Base-by-base conservation (phyloP, 1,284 basidiomycete genomes). In the Ceratorhiza oryzae-sativae region DNA sequence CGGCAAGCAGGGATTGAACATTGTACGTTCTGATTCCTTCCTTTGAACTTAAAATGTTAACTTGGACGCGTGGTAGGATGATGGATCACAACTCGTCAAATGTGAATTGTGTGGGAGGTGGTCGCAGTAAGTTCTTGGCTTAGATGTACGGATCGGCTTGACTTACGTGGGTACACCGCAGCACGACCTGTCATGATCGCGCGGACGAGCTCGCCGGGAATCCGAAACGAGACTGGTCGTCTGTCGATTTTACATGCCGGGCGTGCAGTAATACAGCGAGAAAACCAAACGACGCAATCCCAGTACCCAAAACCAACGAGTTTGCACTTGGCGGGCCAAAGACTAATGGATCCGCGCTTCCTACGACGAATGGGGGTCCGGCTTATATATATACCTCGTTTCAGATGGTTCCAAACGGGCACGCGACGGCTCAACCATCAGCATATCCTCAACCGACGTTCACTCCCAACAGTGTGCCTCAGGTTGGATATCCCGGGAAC, bases 71-170 rank as follows among this genome's bases (percentile, higher is more conserved):
- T 70, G 68, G 32, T 71, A 94, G 90, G 91, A 94, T 75, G 91
- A 92, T 74, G 88, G 88, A 25, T 81, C 84, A 36, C 87, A 90
- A 10, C 86, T 95, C 80, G 87, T 94, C 78, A 92, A 87, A 53
- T 95, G 93, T 77, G 91, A 90, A 41, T 78, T 81, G 51, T 95
- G 93, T 79, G 86, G 84, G 23, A 90, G 88, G 77, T 95, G 94
- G 93, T 91, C 93, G 75, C 91, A 93, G 75, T 76, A 59, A 55
- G 75, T 71, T 2, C 48, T 39, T 20, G 36, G 8, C 8, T 39
- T 39, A 6, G 36, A 6, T 39, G 36, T 39, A 13, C 13, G 6
- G 36, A 39, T 39, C 6, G 8, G 36, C 13, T 6, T 6, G 13
- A 39, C 36, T 39, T 6, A 39, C 13, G 6, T 13, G 13, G 36